Evolutionary conservation across 1,139 yeast genomes (phyloP), one percentile per base, ranked within the genome.

Genomic region (Kodamaea derodonti): DNA sequence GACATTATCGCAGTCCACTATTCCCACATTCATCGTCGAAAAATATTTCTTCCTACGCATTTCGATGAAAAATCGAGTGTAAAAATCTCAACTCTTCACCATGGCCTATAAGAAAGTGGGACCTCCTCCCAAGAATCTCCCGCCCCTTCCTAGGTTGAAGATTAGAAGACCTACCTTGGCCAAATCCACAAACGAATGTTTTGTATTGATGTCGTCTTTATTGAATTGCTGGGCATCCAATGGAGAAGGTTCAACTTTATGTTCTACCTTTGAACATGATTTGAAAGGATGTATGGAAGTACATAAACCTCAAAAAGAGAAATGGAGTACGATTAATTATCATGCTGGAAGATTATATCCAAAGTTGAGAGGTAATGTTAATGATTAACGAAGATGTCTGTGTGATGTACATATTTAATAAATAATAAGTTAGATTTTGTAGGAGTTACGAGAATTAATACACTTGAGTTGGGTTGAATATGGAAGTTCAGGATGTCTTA

Each of bases 161-260:
- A 86, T 84, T 40, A 81, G 84, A 57, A 78, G 77, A 45, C 80
- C 85, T 20, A 69, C 72, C 24, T 62, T 69, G 41, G 72, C 69
- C 44, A 78, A 75, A 56, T 69, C 67, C 60, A 78, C 62, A 59
- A 80, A 84, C 46, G 80, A 85, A 42, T 88, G 97, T 56, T 62
- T 80, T 42, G 87, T 85, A 37, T 67, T 84, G 45, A 84, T 90
- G 92, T 80, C 94, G 5, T 82, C 86, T 31, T 70, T 90, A 58
- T 69, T 90, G 49, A 86, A 84, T 68, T 90, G 97, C 62, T 90
- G 97, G 97, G 95, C 97, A 4, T 85, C 95, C 22, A 85, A 87
- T 62, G 92, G 95, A 33, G 95, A 87, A 59, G 92, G 92, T 39
- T 70, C 83, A 15, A 63, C 71, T 10, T 72, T 65, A 31, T 90